phyloP scores from a whole-genome alignment of 2,329 filamentous ascomycete species.

The Aspergillus fumigatus region DNA sequence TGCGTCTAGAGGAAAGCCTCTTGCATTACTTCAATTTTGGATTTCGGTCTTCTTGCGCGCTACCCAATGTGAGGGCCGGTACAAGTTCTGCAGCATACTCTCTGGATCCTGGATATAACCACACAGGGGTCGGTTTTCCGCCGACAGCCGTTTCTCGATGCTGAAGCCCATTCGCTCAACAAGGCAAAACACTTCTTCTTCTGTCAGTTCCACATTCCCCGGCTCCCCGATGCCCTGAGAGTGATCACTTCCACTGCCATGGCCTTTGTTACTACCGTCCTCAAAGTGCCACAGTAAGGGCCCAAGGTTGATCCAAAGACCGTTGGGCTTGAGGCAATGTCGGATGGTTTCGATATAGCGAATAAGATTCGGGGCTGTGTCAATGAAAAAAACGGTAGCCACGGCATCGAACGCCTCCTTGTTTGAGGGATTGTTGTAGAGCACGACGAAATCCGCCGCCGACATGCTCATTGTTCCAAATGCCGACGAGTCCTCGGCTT shows the following conservation, averaged over 20 bases:
- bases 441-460: conserved; percentile 84
- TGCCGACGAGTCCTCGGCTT: conserved; percentile 23
- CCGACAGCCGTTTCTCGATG: conserved; percentile 59
- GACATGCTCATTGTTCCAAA: conserved; percentile 83
- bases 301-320: conserved; percentile 83
- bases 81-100: conserved; percentile 83
- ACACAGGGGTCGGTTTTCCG: conserved; percentile 49
- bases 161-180: conserved; percentile 72
- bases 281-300: conserved; percentile 96
- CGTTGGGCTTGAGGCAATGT: conserved; percentile 71
- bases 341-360: conserved; percentile 80
- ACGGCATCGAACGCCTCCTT: conserved; percentile 70
- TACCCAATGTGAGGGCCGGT: conserved; percentile 78
- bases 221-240: conserved; percentile 73
- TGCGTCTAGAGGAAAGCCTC: no score
- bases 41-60: conserved; percentile 58
- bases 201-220: conserved; percentile 81
- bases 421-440: conserved; percentile 66
- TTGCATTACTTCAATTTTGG: neutral
- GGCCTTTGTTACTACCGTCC: conserved; percentile 42
- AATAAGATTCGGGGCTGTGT: conserved; percentile 90
- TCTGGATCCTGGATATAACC: conserved; percentile 82
- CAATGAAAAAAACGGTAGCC: conserved; percentile 89
- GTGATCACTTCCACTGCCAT: conserved; percentile 19
- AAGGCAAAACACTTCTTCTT: conserved; percentile 79